phyloP scores from a whole-genome alignment of 345 rosid species.

The Noccaea bulbosa region DNA sequence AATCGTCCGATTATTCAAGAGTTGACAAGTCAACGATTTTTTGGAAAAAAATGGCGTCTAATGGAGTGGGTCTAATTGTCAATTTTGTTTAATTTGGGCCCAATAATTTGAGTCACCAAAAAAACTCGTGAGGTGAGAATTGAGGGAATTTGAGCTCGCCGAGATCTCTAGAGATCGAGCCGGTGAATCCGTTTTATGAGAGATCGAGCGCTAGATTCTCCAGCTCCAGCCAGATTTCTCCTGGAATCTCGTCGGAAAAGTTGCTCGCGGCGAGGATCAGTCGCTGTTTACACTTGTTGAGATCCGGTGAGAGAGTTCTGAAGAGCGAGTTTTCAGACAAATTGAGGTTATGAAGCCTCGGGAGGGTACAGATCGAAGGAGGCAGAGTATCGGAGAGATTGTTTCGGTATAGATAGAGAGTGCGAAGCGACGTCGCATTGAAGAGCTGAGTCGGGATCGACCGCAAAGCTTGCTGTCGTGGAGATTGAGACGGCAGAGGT shows the following conservation, averaged over 20 bases:
- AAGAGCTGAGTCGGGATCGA: conserved; percentile 76
- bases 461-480: conserved; percentile 75
- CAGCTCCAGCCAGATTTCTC: conserved; percentile 78
- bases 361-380: conserved; percentile 74
- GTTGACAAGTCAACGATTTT: no score
- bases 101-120: no score
- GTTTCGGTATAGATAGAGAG: conserved; percentile 76
- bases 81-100: no score
- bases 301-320: conserved; percentile 62
- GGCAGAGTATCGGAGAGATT: conserved; percentile 83
- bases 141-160: conserved; percentile 75
- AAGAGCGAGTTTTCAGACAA: conserved; percentile 79
- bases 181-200: conserved; percentile 67
- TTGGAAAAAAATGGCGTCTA: no score
- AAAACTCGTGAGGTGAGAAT: no score
- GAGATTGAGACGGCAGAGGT: conserved; percentile 87
- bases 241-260: conserved; percentile 71
- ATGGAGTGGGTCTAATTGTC: no score
- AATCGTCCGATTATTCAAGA: no score
- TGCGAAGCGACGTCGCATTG: conserved; percentile 90
- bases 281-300: conserved; percentile 74
- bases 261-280: conserved; percentile 67
- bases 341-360: conserved; percentile 84
- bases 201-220: conserved; percentile 76
- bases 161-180: conserved; percentile 67